These are phyloP conservation scores for Telopea speciosissima DNA, from an alignment of 177 flowering plant genomes.

Conservation along the genomic window DNA sequence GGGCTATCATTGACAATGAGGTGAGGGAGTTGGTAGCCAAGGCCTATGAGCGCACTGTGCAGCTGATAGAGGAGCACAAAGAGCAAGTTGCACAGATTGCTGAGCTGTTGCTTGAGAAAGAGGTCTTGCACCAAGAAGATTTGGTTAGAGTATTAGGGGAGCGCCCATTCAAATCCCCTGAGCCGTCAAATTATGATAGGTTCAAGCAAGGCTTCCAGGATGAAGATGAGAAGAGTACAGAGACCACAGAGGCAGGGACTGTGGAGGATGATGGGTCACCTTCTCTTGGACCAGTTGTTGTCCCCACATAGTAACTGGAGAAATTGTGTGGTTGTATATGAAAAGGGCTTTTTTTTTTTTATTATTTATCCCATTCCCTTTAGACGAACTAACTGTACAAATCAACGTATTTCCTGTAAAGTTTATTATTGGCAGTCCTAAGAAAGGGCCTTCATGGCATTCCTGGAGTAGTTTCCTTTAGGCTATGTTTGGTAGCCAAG, in stretches of 20 bases:
- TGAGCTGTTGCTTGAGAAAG: constrained; percentile 32
- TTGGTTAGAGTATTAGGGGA: constrained; percentile 27
- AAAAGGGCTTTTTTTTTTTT: not conserved
- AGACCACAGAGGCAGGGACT: not conserved
- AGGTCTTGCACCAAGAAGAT: constrained; percentile 35
- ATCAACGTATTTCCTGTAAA: not conserved
- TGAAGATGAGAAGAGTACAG: constrained; percentile 1
- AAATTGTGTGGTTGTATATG: not conserved
- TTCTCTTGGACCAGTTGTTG: not conserved
- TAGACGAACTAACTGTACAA: not conserved
- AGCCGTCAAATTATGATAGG: constrained; percentile 30
- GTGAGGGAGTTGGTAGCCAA: constrained; percentile 32
- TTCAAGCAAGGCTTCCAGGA: constrained; percentile 22
- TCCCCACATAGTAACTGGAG: not conserved
- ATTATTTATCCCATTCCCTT: not conserved
- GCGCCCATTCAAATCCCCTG: constrained; percentile 21
- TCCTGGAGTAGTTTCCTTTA: not conserved
- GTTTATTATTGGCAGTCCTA: too few relatives aligned
- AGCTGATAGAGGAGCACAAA: constrained; percentile 32
- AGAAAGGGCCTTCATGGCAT: too few relatives aligned
- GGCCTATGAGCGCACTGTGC: constrained; percentile 25
- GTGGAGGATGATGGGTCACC: not conserved
- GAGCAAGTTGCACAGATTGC: constrained; percentile 29
- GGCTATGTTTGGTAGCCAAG: too few relatives aligned
- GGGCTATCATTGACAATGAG: constrained; percentile 29